Evolutionary conservation across 2,329 filamentous ascomycete genomes (phyloP).

Genomic region (Cladosporium sp.): DNA sequence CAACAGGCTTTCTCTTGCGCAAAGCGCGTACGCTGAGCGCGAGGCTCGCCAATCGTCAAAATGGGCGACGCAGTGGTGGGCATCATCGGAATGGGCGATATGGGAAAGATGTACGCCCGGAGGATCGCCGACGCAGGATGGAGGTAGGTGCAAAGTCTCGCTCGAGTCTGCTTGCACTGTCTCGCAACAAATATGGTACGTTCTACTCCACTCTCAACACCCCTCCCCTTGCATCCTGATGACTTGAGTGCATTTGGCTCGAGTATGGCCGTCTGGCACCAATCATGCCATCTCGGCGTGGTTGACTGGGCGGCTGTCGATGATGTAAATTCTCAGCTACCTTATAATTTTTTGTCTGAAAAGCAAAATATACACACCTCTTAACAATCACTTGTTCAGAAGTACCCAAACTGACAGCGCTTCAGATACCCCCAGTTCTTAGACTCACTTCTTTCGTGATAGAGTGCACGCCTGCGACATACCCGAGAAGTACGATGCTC

Average conservation of each 20-base stretch:
- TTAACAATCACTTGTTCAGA: slow-evolving; percentile 17
- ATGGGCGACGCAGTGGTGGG: slow-evolving; percentile 77
- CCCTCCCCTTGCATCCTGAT: slow-evolving; percentile 64
- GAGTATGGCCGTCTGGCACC: slow-evolving; percentile 75
- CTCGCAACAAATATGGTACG: slow-evolving; percentile 37
- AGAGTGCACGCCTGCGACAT: slow-evolving; percentile 95
- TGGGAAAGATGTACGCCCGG: slow-evolving; percentile 98
- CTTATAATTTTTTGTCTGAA: slow-evolving; percentile 89
- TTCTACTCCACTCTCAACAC: slow-evolving; percentile 22
- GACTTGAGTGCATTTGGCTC: slow-evolving; percentile 99
- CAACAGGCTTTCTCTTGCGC: slow-evolving; percentile 1
- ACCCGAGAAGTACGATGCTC: slow-evolving; percentile 79
- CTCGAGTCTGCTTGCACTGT: slow-evolving; percentile 17
- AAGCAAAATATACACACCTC: slow-evolving; percentile 28
- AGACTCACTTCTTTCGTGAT: slow-evolving; percentile 25
- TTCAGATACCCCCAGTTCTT: slow-evolving; percentile 13
- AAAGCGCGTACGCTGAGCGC: slow-evolving; percentile 8
- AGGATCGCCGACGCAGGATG: slow-evolving; percentile 87
- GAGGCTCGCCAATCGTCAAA: slow-evolving; percentile 29
- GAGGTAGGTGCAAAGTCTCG: slow-evolving; percentile 67
- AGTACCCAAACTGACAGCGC: slow-evolving; percentile 21
- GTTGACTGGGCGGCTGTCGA: slow-evolving; percentile 64
- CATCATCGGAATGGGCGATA: slow-evolving; percentile 98
- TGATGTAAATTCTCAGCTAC: slow-evolving; percentile 99
- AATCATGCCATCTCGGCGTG: slow-evolving; percentile 72